These are phyloP conservation scores for Phytophthora ohioensis DNA, from an alignment of 352 stramenopile genomes.

Conservation along the genomic window DNA sequence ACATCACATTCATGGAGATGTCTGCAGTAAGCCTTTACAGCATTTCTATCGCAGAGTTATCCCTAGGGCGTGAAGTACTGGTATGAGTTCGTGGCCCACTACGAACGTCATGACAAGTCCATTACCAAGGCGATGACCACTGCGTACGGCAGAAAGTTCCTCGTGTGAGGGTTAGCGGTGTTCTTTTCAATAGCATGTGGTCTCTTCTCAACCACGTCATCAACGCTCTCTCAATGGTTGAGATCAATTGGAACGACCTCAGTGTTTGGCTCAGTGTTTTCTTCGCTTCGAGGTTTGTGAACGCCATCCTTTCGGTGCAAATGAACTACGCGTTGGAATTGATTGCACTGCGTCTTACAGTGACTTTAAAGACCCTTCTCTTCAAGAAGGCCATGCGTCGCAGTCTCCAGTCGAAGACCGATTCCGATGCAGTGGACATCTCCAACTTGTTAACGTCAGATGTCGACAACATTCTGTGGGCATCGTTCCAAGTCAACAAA, in stretches of 20 bases:
- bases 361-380: slow-evolving; percentile 50
- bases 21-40: no score
- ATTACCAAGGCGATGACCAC: slow-evolving; percentile 34
- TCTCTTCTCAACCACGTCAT: slow-evolving; percentile 55
- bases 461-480: slow-evolving; percentile 60
- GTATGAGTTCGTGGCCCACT: slow-evolving; percentile 28
- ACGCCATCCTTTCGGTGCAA: slow-evolving; percentile 11
- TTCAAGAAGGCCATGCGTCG: slow-evolving; percentile 51
- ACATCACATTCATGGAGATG: no score
- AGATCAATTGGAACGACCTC: slow-evolving; percentile 39
- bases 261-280: slow-evolving; percentile 48
- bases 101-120: slow-evolving; percentile 22
- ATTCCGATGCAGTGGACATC: slow-evolving; percentile 64
- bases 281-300: slow-evolving; percentile 43
- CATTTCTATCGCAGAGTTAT: no score
- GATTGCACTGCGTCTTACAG: slow-evolving; percentile 36
- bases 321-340: slow-evolving; percentile 40
- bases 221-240: slow-evolving; percentile 25
- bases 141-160: slow-evolving; percentile 37
- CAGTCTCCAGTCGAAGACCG: slow-evolving; percentile 26
- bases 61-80: no score
- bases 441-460: slow-evolving; percentile 95
- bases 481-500: slow-evolving; percentile 49
- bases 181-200: slow-evolving; percentile 39
- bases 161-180: slow-evolving; percentile 36